A percentile compares a stretch with the other conserved stretches of the same genome.
phyloP scores from a whole-genome alignment of 139 green algal genomes.

The Tetraselmis striata region DNA sequence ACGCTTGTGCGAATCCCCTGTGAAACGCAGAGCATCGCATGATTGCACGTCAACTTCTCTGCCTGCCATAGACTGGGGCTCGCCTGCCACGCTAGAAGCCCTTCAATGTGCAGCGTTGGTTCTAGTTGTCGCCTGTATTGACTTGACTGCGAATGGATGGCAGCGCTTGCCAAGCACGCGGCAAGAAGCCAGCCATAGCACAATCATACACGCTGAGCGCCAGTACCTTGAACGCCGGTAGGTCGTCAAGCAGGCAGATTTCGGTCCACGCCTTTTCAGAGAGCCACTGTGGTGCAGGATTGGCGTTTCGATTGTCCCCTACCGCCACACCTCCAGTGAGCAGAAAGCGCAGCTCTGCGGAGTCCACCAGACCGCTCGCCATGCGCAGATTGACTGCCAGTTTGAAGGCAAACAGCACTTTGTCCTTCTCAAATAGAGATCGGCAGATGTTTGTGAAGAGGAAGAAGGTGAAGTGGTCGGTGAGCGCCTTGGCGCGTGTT shows the following conservation, averaged over 20 bases:
- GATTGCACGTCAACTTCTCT: no score
- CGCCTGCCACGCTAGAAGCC: no score
- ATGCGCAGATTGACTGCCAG: conserved; percentile 12
- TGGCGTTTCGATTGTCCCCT: conserved; percentile 42
- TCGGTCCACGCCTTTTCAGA: conserved; percentile 31
- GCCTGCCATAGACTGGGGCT: no score
- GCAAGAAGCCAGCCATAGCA: no score
- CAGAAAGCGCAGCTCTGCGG: conserved; percentile 28
- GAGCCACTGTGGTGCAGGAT: conserved; percentile 50
- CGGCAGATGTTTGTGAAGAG: conserved; percentile 71
- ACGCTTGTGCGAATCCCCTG: not conserved
- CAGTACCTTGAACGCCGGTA: conserved; percentile 6
- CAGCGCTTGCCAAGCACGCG: no score
- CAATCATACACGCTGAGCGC: no score
- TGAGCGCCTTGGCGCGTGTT: conserved; percentile 23
- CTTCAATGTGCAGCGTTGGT: no score
- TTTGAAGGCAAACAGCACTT: conserved; percentile 16
- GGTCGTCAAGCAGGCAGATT: conserved; percentile 16
- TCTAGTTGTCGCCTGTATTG: no score
- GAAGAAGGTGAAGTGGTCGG: conserved; percentile 65
- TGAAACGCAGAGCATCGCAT: no score
- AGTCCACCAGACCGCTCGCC: conserved; percentile 11
- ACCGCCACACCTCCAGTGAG: conserved; percentile 47
- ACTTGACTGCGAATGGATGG: no score
- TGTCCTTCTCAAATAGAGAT: conserved; percentile 26